Evolutionary conservation across 2,329 filamentous ascomycete species (phyloP), one percentile per base, ranked within the genome.

Genomic region (Rutstroemia sydowiana): DNA sequence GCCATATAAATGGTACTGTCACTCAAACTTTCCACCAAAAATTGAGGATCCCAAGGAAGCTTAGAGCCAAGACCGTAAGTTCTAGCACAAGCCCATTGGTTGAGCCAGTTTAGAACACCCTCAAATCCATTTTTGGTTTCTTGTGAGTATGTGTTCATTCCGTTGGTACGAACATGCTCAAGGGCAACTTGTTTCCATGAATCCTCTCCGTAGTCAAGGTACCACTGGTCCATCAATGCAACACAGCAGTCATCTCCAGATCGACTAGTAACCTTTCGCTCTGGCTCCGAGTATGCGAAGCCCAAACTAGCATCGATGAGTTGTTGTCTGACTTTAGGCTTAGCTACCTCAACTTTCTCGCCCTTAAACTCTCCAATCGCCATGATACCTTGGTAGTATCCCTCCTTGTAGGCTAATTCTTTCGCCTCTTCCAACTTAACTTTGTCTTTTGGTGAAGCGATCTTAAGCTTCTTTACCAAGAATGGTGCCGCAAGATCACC

Each of bases 151-250:
- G 87, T 88, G 69, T 96, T 87, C 56, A 96, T 73, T 28, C 79
- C 80, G 64, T 84, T 82, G 50, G 80, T 78, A 26, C 23, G 23
- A 43, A 95, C 82, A 66, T 87, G 84, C 59, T 84, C 77, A 49
- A 91, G 74, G 13, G 87, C 88, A 40, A 79, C 75, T 57, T 87
- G 73, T 65, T 87, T 87, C 93, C 93, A 97, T 45, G 84, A 78
- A 40, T 88, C 88, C 71, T 91, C 87, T 56, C 93, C 93, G 65
- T 98, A 98, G 71, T 96, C 92, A 63, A 98, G 75, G 72, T 95
- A 98, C 91, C 93, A 98, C 71, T 98, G 93, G 63, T 96, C 92
- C 65, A 97, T 83, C 59, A 92, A 84, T 28, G 90, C 87, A 54
- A 93, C 92, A 53, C 95, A 90, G 67, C 93, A 97, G 61, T 95